phyloP scores from a whole-genome alignment of 2,329 filamentous ascomycete genomes.

The Kalaharituber pfeilii region DNA sequence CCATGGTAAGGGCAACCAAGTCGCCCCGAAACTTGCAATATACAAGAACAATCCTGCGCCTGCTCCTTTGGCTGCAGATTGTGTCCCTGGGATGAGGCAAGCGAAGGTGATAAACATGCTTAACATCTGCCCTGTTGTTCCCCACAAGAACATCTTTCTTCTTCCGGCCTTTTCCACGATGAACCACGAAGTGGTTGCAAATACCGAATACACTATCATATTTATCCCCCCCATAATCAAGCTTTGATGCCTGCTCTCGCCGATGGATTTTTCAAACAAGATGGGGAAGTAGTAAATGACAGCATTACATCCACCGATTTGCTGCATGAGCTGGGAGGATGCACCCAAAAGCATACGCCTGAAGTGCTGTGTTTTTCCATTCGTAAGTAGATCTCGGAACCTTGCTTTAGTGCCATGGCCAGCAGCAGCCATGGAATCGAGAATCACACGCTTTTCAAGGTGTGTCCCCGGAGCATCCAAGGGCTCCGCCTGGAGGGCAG shows the following conservation, averaged over 20 bases:
- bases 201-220: constrained; percentile 40
- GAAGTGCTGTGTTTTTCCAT: constrained; percentile 48
- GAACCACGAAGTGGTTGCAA: constrained; percentile 44
- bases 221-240: constrained; percentile 35
- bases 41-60: constrained; percentile 50
- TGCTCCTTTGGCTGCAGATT: constrained; percentile 27
- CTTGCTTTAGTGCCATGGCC: constrained; percentile 26
- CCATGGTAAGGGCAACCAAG: constrained; percentile 48
- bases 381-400: constrained; percentile 40
- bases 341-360: constrained; percentile 45
- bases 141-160: constrained; percentile 54
- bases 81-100: constrained; percentile 26
- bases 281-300: constrained; percentile 26
- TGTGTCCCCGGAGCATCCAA: constrained; percentile 38
- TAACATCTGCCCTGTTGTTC: constrained; percentile 43
- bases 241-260: constrained; percentile 29
- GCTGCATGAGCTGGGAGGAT: constrained; percentile 44
- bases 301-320: constrained; percentile 39
- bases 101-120: constrained; percentile 47
- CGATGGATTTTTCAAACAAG: constrained; percentile 26
- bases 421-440: constrained; percentile 46
- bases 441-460: constrained; percentile 45
- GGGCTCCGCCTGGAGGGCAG: constrained; percentile 33
- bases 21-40: constrained; percentile 50
- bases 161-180: constrained; percentile 49